phyloP scores from a whole-genome alignment of 1,139 yeast species.

The Protomyces inouyei region DNA sequence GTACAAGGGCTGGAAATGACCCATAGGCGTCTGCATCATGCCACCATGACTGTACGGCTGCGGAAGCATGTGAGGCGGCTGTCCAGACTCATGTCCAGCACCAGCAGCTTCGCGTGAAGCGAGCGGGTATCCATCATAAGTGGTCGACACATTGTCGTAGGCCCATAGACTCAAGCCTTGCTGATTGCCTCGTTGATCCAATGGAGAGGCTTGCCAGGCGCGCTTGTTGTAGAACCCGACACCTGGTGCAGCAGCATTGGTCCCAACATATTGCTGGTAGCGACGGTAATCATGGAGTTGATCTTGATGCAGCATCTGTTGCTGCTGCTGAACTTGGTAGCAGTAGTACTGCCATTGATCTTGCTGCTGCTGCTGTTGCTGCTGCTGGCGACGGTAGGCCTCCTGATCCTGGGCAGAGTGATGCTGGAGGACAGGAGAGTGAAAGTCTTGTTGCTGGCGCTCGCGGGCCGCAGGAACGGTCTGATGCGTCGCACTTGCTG shows the following conservation, averaged over 20 bases:
- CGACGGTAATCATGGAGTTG: neutral
- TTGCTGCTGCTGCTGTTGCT: neutral
- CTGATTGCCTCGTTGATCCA: neutral
- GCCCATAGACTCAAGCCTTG: neutral
- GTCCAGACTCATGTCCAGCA: neutral
- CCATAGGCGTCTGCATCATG: neutral
- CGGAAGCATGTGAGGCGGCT: neutral
- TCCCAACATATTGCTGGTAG: neutral
- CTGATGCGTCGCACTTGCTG: no score
- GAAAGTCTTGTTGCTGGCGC: neutral
- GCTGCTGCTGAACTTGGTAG: neutral
- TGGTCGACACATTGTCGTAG: neutral
- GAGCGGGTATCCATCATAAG: neutral
- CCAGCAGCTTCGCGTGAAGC: neutral
- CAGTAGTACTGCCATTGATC: neutral
- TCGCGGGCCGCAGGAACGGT: neutral
- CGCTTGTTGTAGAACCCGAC: neutral
- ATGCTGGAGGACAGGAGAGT: neutral
- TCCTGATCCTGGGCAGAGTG: neutral
- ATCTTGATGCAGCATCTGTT: neutral
- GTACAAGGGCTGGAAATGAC: neutral
- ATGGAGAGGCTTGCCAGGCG: neutral
- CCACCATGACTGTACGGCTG: neutral
- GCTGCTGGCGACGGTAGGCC: neutral
- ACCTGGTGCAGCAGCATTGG: neutral